Percentiles rank a stretch among this genome's conserved stretches.
Conservation (phyloP, 768 basidiomycete genomes). For the Serendipita sp. region DNA sequence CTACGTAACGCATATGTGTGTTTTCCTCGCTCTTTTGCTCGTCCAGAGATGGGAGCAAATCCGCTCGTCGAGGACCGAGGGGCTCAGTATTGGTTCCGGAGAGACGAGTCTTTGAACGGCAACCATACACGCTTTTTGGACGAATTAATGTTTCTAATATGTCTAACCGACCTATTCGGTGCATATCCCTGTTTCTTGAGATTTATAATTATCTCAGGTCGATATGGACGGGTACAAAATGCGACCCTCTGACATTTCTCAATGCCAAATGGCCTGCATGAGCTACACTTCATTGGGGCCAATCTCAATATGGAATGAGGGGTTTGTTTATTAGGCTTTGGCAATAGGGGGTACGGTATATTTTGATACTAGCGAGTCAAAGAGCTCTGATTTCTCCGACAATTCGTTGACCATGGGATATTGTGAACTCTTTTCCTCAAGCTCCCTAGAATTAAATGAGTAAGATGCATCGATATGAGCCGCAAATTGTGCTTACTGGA, state of each 20-base stretch:
- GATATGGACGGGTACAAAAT: neutral
- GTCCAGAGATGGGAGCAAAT: neutral
- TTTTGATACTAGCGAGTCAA: slow-evolving; percentile 44
- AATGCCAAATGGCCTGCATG: neutral
- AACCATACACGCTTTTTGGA: neutral
- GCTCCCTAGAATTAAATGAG: slow-evolving; percentile 19
- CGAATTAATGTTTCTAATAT: neutral
- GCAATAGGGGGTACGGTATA: slow-evolving; percentile 43
- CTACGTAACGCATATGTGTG: neutral
- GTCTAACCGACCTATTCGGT: neutral
- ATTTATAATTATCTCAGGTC: neutral
- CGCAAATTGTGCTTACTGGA: slow-evolving; percentile 35
- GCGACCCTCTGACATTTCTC: neutral
- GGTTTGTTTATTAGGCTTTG: neutral
- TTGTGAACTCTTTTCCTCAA: slow-evolving; percentile 35
- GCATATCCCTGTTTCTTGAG: neutral
- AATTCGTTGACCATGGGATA: slow-evolving; percentile 58
- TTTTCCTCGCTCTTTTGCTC: neutral
- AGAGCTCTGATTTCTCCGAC: slow-evolving; percentile 39
- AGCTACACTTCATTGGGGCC: neutral
- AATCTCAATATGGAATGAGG: neutral
- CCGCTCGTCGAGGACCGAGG: neutral
- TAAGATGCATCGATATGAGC: neutral
- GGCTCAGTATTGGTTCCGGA: neutral
- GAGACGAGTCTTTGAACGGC: neutral